Evolutionary conservation across 306 rosid genomes (phyloP).

Genomic region (Hippophae tibetana): DNA sequence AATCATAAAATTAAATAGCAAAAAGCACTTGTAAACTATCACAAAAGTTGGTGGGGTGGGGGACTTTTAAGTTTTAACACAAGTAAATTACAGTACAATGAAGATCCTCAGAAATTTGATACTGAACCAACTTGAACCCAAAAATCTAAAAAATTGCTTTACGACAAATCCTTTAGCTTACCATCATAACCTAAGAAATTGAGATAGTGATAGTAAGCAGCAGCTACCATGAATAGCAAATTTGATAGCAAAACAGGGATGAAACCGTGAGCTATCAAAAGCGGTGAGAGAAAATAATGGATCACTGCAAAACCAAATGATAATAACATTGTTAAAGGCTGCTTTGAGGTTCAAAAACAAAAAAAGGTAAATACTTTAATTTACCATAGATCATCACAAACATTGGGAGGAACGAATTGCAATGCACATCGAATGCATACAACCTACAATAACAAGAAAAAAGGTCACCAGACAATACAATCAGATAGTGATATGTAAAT

Average conservation of each 20-base stretch:
- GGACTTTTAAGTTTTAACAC: not conserved
- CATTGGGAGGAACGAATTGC: conserved; percentile 99
- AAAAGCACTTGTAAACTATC: not conserved
- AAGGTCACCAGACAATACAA: conserved; percentile 12
- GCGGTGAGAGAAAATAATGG: conserved; percentile 90
- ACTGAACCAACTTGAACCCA: not conserved
- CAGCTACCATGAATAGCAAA: conserved; percentile 87
- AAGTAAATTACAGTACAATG: not conserved
- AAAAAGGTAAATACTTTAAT: conserved; percentile 7
- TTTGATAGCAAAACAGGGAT: conserved; percentile 84
- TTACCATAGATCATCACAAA: conserved; percentile 88
- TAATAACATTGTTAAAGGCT: conserved; percentile 15
- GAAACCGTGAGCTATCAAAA: conserved; percentile 94
- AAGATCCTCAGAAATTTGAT: not conserved
- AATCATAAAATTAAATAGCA: not conserved
- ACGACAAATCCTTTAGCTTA: conserved; percentile 24
- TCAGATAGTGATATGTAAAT: not conserved
- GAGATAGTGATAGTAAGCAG: conserved; percentile 93
- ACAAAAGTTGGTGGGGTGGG: not conserved
- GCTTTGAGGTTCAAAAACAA: conserved; percentile 7
- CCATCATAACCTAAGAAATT: conserved; percentile 98
- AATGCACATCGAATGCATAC: conserved; percentile 97
- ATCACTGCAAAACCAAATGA: conserved; percentile 62
- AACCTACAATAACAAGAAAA: conserved; percentile 48
- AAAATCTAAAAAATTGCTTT: not conserved